A percentile compares a stretch with the other conserved stretches of the same genome.
These are phyloP conservation scores for Penicillium sp. DNA, from an alignment of 2,329 filamentous ascomycete species.

Conservation along the genomic window DNA sequence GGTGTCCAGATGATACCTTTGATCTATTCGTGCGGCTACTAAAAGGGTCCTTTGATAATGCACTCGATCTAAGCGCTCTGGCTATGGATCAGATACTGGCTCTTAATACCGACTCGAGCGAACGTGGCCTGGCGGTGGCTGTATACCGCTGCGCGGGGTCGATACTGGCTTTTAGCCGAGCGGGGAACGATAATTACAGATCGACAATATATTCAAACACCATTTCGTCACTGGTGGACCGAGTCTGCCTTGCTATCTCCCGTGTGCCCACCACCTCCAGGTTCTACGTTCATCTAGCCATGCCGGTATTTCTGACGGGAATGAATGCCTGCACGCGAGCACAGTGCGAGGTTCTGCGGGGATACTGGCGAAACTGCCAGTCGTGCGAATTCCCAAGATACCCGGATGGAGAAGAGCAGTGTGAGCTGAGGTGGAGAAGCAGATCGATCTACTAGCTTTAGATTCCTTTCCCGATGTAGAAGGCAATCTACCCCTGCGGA, in stretches of 20 bases:
- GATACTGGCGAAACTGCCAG: constrained; percentile 40
- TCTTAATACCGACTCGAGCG: constrained; percentile 17
- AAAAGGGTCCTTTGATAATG: constrained; percentile 19
- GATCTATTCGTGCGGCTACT: constrained; percentile 35
- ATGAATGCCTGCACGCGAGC: constrained; percentile 31
- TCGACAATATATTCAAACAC: constrained; percentile 12
- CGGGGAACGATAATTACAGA: not conserved
- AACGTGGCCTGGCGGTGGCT: constrained; percentile 24
- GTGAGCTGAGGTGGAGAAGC: constrained; percentile 34
- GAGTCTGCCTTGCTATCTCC: constrained; percentile 35
- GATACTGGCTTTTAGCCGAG: constrained; percentile 29
- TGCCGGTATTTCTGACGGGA: constrained; percentile 36
- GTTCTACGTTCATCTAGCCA: constrained; percentile 42
- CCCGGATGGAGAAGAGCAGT: constrained; percentile 29
- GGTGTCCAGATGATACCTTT: constrained; percentile 39
- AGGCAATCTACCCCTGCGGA: constrained; percentile 19
- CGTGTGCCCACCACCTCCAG: constrained; percentile 31
- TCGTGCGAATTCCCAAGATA: constrained; percentile 40
- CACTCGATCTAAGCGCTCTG: constrained; percentile 9
- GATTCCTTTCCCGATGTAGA: constrained; percentile 23
- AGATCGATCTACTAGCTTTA: constrained; percentile 20
- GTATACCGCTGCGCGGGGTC: constrained; percentile 37
- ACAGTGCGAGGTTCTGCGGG: constrained; percentile 36
- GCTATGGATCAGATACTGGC: constrained; percentile 18
- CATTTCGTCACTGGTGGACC: constrained; percentile 31